A percentile compares a stretch with the other conserved stretches of the same genome.
These are phyloP conservation scores for Aspergillus floridensis DNA, from an alignment of 2,329 filamentous ascomycete genomes.

Conservation along the genomic window DNA sequence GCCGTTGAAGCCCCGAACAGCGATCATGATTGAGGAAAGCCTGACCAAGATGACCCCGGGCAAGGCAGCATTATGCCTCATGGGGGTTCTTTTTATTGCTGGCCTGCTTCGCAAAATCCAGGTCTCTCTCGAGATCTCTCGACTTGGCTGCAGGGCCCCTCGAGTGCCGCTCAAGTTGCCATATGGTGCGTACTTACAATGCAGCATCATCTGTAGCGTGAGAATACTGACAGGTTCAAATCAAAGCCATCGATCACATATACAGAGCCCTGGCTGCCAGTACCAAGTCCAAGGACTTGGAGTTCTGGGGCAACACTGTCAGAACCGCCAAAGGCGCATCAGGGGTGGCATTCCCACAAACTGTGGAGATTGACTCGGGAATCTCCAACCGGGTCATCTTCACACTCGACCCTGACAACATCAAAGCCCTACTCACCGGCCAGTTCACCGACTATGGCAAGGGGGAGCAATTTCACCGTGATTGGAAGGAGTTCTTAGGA, in stretches of 20 bases:
- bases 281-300: constrained; percentile 55
- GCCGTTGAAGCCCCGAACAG: constrained; percentile 29
- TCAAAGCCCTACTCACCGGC: constrained; percentile 84
- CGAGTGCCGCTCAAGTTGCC: constrained; percentile 35
- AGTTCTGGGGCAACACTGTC: constrained; percentile 61
- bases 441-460: constrained; percentile 88
- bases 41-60: constrained; percentile 47
- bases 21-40: constrained; percentile 50
- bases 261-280: constrained; percentile 55
- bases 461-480: constrained; percentile 66
- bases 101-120: constrained; percentile 30
- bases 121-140: constrained; percentile 28
- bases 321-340: constrained; percentile 32
- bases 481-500: constrained; percentile 79
- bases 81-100: constrained; percentile 41
- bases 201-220: not conserved
- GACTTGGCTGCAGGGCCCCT: constrained; percentile 38
- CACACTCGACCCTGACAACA: constrained; percentile 82
- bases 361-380: constrained; percentile 30
- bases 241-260: constrained; percentile 65
- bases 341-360: constrained; percentile 20
- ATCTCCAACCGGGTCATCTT: constrained; percentile 59
- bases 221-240: constrained; percentile 5
- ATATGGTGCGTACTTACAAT: constrained; percentile 29
- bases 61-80: constrained; percentile 37